Conservation (phyloP, 345 rosid genomes). For the Triadica sebifera region DNA sequence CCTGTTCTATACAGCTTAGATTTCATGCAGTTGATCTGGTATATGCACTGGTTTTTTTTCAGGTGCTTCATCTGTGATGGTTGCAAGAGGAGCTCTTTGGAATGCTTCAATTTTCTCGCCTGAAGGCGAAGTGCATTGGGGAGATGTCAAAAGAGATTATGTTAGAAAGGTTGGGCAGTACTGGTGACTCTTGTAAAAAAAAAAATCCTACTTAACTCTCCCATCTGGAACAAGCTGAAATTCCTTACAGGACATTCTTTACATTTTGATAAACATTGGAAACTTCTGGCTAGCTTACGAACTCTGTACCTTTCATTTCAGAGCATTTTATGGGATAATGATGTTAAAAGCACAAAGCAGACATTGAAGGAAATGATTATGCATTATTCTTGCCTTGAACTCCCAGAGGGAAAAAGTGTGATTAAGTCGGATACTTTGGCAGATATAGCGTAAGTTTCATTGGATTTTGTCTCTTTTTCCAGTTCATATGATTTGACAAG, state of each 20-base stretch:
- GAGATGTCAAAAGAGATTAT: too few relatives aligned
- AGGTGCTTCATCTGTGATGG: slow-evolving; percentile 93
- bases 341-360: too few relatives aligned
- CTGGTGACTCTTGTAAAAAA: too few relatives aligned
- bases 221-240: too few relatives aligned
- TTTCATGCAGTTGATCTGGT: not conserved
- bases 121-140: slow-evolving; percentile 62
- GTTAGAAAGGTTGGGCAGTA: slow-evolving; percentile 60
- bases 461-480: not conserved
- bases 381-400: slow-evolving; percentile 81
- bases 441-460: slow-evolving; percentile 66
- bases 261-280: slow-evolving; percentile 1
- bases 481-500: not conserved
- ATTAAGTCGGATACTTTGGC: slow-evolving; percentile 73
- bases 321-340: too few relatives aligned
- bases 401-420: slow-evolving; percentile 71
- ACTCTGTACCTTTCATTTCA: too few relatives aligned
- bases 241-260: not conserved
- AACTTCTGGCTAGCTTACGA: slow-evolving; percentile 14
- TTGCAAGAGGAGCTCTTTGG: slow-evolving; percentile 96
- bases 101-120: slow-evolving; percentile 89
- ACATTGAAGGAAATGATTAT: too few relatives aligned
- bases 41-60: slow-evolving; percentile 12
- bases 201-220: too few relatives aligned
- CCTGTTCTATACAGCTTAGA: not conserved